These are phyloP conservation scores for Corylus heterophylla DNA, from an alignment of 306 rosid species.

Conservation along the genomic window DNA sequence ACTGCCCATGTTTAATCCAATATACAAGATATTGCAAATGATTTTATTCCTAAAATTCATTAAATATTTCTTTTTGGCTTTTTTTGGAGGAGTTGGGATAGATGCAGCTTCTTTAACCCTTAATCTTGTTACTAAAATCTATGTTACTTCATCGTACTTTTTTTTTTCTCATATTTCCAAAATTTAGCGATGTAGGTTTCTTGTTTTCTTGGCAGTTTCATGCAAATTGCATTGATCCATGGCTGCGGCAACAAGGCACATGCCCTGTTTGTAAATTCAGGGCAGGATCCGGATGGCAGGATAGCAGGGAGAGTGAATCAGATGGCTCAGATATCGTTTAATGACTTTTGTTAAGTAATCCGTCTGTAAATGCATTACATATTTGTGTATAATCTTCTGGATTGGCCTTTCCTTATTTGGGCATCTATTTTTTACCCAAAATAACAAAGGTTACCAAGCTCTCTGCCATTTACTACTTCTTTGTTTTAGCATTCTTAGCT, in stretches of 20 bases:
- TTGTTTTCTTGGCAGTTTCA: slow-evolving; percentile 47
- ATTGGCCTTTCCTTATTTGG: background rate
- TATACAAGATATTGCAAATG: background rate
- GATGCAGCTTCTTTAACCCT: too few relatives aligned
- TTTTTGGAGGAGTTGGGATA: background rate
- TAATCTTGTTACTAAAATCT: too few relatives aligned
- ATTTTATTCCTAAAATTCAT: background rate
- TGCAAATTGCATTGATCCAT: slow-evolving; percentile 70
- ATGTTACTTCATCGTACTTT: too few relatives aligned
- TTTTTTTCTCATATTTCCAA: background rate
- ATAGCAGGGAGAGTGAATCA: slow-evolving; percentile 41
- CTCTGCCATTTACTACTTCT: background rate
- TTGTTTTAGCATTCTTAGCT: background rate
- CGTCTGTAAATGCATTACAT: background rate
- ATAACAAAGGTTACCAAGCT: background rate
- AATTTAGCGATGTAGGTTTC: background rate
- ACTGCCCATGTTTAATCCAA: background rate
- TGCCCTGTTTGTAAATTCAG: slow-evolving; percentile 73
- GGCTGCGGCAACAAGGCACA: slow-evolving; percentile 69
- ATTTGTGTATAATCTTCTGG: background rate
- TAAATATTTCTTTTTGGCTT: too few relatives aligned
- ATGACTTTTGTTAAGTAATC: background rate
- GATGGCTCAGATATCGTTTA: slow-evolving; percentile 43
- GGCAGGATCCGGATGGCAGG: slow-evolving; percentile 44
- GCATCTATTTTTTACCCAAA: background rate